Percentiles rank a stretch among this genome's conserved stretches.
Conservation (phyloP, 306 rosid species). For the Mimosa bimucronata region DNA sequence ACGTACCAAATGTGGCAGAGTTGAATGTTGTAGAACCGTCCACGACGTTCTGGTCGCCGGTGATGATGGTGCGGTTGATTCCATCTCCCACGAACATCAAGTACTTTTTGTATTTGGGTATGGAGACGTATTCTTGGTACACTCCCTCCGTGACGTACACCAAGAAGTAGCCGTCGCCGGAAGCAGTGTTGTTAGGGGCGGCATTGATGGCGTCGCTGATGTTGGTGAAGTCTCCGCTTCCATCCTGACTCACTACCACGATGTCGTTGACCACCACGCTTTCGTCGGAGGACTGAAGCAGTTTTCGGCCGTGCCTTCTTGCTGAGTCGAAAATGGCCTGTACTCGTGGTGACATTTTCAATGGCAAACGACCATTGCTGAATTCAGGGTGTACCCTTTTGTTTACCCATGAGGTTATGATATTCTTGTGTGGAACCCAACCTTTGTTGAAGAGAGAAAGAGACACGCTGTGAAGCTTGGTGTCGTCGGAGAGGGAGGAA, state of each 20-base stretch:
- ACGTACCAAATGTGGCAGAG: constrained; percentile 74
- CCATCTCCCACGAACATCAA: constrained; percentile 86
- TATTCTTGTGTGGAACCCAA: constrained; percentile 67
- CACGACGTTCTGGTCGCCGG: constrained; percentile 67
- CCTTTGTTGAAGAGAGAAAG: constrained; percentile 61
- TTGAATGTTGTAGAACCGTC: constrained; percentile 81
- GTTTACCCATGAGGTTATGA: constrained; percentile 42
- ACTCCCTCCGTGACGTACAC: constrained; percentile 59
- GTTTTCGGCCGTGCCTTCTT: constrained; percentile 51
- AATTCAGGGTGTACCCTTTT: constrained; percentile 44
- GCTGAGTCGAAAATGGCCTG: constrained; percentile 55
- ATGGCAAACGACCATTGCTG: constrained; percentile 55
- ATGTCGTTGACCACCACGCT: constrained; percentile 53
- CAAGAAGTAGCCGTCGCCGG: constrained; percentile 58
- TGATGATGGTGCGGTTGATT: constrained; percentile 65
- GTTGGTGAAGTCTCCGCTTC: constrained; percentile 67
- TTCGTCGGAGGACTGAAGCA: constrained; percentile 33
- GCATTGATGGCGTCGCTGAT: constrained; percentile 68
- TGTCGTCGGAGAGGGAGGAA: constrained; percentile 52
- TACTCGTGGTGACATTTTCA: constrained; percentile 56
- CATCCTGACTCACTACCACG: constrained; percentile 68
- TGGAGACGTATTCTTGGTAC: constrained; percentile 73
- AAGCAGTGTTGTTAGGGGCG: constrained; percentile 64
- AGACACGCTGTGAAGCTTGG: constrained; percentile 70
- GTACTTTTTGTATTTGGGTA: constrained; percentile 62